Base-by-base conservation (phyloP, 495 filamentous ascomycete genomes). In the Talaromyces nanjingensis region DNA sequence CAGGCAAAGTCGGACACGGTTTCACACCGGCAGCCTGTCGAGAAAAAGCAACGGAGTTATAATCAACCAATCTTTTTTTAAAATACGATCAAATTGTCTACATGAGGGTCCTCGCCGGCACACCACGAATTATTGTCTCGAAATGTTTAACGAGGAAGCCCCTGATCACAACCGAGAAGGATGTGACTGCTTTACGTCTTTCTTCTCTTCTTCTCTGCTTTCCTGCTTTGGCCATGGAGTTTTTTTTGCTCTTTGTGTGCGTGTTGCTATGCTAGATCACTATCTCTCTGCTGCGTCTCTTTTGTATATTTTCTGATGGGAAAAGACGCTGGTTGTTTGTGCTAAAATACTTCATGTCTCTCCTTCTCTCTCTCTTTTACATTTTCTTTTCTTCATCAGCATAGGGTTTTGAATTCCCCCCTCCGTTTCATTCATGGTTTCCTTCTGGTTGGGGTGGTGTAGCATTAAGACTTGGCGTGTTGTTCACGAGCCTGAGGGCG, bases 21-120 rank as follows among this genome's bases (percentile, higher is more conserved):
- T 92, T 93, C 70, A 92, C 90, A 9, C 88, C 92, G 11, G 84
- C 84, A 39, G 91, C 91, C 18, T 97, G 92, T 78, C 87, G 87
- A 69, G 90, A 93, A 69, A 89, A 91, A 71, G 90, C 90, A 52
- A 73, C 75, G 61, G 84, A 91, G 72, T 69, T 88, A 63, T 68
- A 69, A 54, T 62, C 59, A n/a, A 16, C 22, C 53, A n/a, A 27
- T 29, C 22, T 56, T 25, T 7, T 29, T 20, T 54, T 24, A 24
- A 54, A 8, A 49, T 29, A 57, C 12, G 31, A 57, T n/a, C 16
- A 29, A 11, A 11, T 33, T 57, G 18, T 7, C 42, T 42, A 42
- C 18, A 49, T 14, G n/a, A 49, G 45, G 45, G 11, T 56, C 53
- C 16, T 56, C 27, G 22, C 16, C 53, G 25, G 5, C 27, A 27